Percentiles rank a stretch among this genome's conserved stretches.
phyloP scores from a whole-genome alignment of 495 filamentous ascomycete species.

The Penicillium paradoxum region DNA sequence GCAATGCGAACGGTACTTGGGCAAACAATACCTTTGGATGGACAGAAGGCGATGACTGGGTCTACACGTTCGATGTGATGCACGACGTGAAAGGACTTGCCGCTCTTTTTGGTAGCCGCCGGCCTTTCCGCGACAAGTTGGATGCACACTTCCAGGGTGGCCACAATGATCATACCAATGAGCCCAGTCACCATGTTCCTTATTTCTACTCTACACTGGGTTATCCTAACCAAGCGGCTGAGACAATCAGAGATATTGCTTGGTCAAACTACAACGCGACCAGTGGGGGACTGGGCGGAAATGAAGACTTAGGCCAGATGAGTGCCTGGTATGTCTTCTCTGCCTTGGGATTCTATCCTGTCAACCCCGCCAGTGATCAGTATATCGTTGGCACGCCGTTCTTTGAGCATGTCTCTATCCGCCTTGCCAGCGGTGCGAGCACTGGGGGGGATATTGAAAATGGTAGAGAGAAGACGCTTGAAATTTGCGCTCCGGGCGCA shows the following conservation, averaged over 20 bases:
- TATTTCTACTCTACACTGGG: conserved; percentile 25
- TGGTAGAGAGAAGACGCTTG: conserved; percentile 11
- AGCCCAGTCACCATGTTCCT: conserved; percentile 27
- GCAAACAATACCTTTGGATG: conserved; percentile 22
- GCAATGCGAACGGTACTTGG: conserved; percentile 25
- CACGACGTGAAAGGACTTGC: conserved; percentile 22
- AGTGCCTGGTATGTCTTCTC: conserved; percentile 30
- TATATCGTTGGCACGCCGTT: conserved; percentile 24
- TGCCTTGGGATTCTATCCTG: conserved; percentile 25
- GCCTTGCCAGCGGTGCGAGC: conserved; percentile 11
- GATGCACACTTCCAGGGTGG: conserved; percentile 25
- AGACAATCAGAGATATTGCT: conserved; percentile 17
- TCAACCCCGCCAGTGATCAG: conserved; percentile 26
- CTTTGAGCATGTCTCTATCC: conserved; percentile 23
- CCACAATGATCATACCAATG: conserved; percentile 26
- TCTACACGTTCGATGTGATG: conserved; percentile 29
- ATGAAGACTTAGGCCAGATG: conserved; percentile 29
- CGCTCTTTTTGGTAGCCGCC: conserved; percentile 16
- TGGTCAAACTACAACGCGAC: conserved; percentile 28
- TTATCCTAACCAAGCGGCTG: conserved; percentile 16
- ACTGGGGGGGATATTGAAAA: conserved; percentile 12
- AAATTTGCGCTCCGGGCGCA: conserved; percentile 18
- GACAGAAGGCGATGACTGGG: conserved; percentile 29
- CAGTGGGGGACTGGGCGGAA: conserved; percentile 24
- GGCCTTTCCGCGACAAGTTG: conserved; percentile 17